phyloP scores from a whole-genome alignment of 192 early-diverging fungal species.

The Coemansia sp. region DNA sequence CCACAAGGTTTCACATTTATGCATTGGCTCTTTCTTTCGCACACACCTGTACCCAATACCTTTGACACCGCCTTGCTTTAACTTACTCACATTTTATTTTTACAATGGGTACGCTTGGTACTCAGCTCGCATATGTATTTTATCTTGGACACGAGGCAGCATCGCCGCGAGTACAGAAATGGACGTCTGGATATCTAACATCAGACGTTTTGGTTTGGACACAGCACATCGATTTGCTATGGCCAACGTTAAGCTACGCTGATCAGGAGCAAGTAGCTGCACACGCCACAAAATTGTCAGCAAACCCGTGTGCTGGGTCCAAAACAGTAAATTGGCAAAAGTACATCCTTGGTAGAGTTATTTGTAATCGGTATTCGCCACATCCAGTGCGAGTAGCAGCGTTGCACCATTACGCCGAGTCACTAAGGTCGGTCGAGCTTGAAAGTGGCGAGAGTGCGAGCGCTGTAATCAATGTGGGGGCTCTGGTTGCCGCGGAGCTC shows the following conservation, averaged over 20 bases:
- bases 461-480: constrained; percentile 1
- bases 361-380: constrained; percentile 13
- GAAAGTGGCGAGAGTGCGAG: constrained; percentile 3
- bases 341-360: constrained; percentile 12
- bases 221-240: constrained; percentile 34
- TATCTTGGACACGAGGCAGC: constrained; percentile 18
- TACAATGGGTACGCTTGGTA: constrained; percentile 28
- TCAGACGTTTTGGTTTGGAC: constrained; percentile 21
- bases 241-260: constrained; percentile 18
- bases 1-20: background rate
- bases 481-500: background rate
- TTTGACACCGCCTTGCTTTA: background rate
- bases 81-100: background rate
- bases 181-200: constrained; percentile 16
- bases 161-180: background rate
- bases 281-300: constrained; percentile 9
- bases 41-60: background rate
- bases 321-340: background rate
- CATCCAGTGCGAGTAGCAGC: constrained; percentile 20
- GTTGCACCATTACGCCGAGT: constrained; percentile 16
- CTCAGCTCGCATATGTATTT: constrained; percentile 35
- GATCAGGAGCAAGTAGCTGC: constrained; percentile 3
- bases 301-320: background rate
- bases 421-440: background rate
- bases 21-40: background rate